A percentile compares a stretch with the other conserved stretches of the same genome.
phyloP scores from a whole-genome alignment of 2,329 filamentous ascomycete genomes.

The Exophiala bonariae region DNA sequence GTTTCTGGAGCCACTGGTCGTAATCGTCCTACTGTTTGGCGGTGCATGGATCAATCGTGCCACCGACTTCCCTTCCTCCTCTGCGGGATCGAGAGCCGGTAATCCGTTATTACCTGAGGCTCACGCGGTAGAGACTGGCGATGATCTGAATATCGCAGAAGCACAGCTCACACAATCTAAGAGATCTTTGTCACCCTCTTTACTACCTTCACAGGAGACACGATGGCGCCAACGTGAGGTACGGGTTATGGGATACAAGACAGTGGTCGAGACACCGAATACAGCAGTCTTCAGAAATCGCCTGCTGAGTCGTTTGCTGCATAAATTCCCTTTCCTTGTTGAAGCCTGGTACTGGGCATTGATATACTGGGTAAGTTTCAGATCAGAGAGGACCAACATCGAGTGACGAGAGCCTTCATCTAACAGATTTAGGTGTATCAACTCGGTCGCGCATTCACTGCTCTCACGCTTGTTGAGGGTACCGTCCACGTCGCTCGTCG shows the following conservation, averaged over 20 bases:
- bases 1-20: conserved; percentile 62
- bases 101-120: conserved; percentile 18
- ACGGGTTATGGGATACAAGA: conserved; percentile 46
- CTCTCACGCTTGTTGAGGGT: conserved; percentile 65
- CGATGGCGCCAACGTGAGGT: conserved; percentile 54
- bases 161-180: conserved; percentile 21
- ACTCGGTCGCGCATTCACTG: conserved; percentile 69
- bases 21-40: conserved; percentile 59
- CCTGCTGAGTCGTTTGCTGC: conserved; percentile 63
- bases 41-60: conserved; percentile 63
- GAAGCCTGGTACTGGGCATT: conserved; percentile 78
- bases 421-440: conserved; percentile 63
- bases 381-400: neutral
- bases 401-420: conserved; percentile 1
- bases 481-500: conserved; percentile 68
- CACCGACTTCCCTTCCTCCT: conserved; percentile 36
- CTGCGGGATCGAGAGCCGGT: conserved; percentile 16
- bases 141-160: conserved; percentile 16
- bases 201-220: conserved; percentile 42
- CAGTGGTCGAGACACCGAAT: conserved; percentile 59
- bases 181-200: conserved; percentile 40
- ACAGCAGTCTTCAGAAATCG: conserved; percentile 61
- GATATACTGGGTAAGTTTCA: conserved; percentile 74
- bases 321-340: conserved; percentile 69
- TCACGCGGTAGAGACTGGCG: conserved; percentile 9